Percentiles rank a stretch among this genome's conserved stretches.
phyloP scores from a whole-genome alignment of 495 filamentous ascomycete genomes.

The Penicillium mononematosum region DNA sequence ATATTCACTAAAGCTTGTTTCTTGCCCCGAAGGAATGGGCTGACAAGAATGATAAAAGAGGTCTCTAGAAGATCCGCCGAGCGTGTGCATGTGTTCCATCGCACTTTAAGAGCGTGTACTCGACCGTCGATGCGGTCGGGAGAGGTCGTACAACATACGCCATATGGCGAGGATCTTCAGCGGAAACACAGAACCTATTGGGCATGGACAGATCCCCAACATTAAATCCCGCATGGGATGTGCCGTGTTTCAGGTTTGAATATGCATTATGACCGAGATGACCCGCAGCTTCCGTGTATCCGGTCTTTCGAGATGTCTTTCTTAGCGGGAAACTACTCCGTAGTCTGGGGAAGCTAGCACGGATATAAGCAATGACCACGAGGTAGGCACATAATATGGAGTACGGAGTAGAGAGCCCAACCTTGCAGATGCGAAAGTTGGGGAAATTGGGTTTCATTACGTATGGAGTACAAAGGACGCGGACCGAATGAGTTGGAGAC shows the following conservation, averaged over 20 bases:
- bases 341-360: neutral
- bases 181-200: neutral
- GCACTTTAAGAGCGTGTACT: no score
- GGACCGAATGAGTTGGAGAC: conserved; percentile 3
- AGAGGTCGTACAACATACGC: neutral
- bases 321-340: neutral
- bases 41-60: no score
- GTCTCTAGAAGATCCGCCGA: no score
- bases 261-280: neutral
- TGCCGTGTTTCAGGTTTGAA: neutral
- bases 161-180: neutral
- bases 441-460: neutral
- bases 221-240: neutral
- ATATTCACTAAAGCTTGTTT: no score
- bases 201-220: neutral
- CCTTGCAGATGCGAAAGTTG: neutral
- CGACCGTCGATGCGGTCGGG: no score
- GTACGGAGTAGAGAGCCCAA: no score
- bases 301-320: neutral
- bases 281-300: neutral
- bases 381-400: neutral
- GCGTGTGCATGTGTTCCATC: no score
- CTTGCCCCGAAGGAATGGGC: no score
- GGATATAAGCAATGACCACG: neutral
- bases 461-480: neutral